These are phyloP conservation scores for Acer saccharum DNA, from an alignment of 345 rosid genomes.

Conservation along the genomic window DNA sequence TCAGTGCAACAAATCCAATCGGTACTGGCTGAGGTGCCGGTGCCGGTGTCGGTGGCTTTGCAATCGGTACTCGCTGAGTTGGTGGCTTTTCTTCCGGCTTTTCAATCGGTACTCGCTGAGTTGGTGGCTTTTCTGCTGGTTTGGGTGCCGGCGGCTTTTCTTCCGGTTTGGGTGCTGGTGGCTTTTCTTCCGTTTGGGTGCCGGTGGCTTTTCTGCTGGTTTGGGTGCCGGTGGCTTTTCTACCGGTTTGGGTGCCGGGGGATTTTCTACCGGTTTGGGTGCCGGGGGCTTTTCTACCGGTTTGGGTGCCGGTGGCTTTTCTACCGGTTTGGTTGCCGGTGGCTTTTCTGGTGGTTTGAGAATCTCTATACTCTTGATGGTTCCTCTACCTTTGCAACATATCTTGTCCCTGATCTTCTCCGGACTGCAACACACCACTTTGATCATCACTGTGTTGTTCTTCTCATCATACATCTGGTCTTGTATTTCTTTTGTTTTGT, in stretches of 20 bases:
- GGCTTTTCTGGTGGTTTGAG: conserved; percentile 31
- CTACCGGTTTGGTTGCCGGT: conserved; percentile 15
- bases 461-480: conserved; percentile 70
- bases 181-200: not conserved
- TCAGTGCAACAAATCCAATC: not conserved
- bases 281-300: not conserved
- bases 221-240: no score
- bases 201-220: not conserved
- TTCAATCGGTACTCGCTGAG: conserved; percentile 5
- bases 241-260: no score
- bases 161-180: not conserved
- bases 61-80: no score
- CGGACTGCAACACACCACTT: conserved; percentile 77
- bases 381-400: conserved; percentile 54
- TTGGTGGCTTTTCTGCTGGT: no score
- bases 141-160: not conserved
- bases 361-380: conserved; percentile 59
- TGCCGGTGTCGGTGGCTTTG: conserved; percentile 13
- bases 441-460: conserved; percentile 61
- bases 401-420: conserved; percentile 64
- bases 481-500: conserved; percentile 74
- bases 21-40: conserved; percentile 29
- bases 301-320: not conserved
- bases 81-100: not conserved
- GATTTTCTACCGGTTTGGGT: not conserved